Conservation (phyloP, 73 alveolate genomes). For the Paramecium tetraurelia region DNA sequence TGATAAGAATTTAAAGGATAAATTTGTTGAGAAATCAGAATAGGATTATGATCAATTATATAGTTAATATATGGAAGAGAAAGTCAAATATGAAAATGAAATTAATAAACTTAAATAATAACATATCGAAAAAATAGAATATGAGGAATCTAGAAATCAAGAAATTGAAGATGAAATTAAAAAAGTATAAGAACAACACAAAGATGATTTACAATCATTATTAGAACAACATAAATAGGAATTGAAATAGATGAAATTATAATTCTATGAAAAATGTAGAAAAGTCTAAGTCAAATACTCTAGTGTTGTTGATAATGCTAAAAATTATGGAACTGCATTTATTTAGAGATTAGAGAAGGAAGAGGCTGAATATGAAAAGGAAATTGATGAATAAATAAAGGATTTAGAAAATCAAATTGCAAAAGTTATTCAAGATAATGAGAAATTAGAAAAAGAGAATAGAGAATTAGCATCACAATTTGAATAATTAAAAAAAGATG, state of each 20-base stretch:
- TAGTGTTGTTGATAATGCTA: slow-evolving; percentile 61
- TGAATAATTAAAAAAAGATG: slow-evolving; percentile 55
- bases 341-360: slow-evolving; percentile 56
- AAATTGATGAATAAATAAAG: slow-evolving; percentile 59
- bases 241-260: slow-evolving; percentile 40
- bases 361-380: slow-evolving; percentile 64
- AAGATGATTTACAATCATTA: slow-evolving; percentile 31
- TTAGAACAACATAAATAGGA: slow-evolving; percentile 53
- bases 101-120: not conserved
- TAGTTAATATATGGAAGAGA: slow-evolving; percentile 4
- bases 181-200: slow-evolving; percentile 41
- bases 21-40: slow-evolving; percentile 58
- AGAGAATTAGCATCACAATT: not conserved
- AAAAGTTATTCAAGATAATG: slow-evolving; percentile 47
- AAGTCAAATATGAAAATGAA: slow-evolving; percentile 43
- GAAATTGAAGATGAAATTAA: slow-evolving; percentile 60
- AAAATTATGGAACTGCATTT: slow-evolving; percentile 62
- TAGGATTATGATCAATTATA: slow-evolving; percentile 38
- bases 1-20: slow-evolving; percentile 53
- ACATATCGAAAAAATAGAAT: slow-evolving; percentile 51
- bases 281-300: slow-evolving; percentile 53
- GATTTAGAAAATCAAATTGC: slow-evolving; percentile 55
- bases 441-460: slow-evolving; percentile 50
- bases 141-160: slow-evolving; percentile 58
- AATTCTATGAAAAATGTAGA: slow-evolving; percentile 57